A percentile compares a stretch with the other conserved stretches of the same genome.
These are phyloP conservation scores for Picea sitchensis DNA, from an alignment of 75 land plant genomes.

Conservation along the genomic window DNA sequence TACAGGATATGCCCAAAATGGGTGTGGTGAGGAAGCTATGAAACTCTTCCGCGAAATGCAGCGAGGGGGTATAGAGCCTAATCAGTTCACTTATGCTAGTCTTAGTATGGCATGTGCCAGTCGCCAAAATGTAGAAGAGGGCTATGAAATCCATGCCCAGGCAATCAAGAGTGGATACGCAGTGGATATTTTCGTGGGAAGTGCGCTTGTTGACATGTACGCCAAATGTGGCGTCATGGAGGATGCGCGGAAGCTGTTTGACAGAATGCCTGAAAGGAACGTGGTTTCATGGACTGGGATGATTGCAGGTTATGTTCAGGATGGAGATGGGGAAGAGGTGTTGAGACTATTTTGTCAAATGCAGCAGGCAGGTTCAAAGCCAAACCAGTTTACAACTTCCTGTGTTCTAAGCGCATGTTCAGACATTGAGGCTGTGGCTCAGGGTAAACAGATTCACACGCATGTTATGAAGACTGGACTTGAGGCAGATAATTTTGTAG, in stretches of 20 bases:
- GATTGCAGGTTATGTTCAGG: constrained; percentile 42
- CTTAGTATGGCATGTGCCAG: constrained; percentile 38
- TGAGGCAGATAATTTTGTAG: constrained; percentile 24
- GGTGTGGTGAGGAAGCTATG: constrained; percentile 20
- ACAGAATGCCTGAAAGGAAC: constrained; percentile 25
- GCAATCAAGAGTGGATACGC: constrained; percentile 25
- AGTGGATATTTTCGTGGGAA: constrained; percentile 35
- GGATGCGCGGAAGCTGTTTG: constrained; percentile 35
- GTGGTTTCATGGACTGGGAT: constrained; percentile 65
- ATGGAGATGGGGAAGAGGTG: constrained; percentile 52
- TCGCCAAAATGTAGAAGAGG: constrained; percentile 20
- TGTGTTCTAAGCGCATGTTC: constrained; percentile 35
- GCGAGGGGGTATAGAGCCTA: constrained; percentile 37
- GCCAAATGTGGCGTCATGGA: constrained; percentile 36
- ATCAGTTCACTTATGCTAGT: constrained; percentile 56
- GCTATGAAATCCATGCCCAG: constrained; percentile 46
- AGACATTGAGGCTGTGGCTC: constrained; percentile 28
- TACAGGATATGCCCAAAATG: constrained; percentile 22
- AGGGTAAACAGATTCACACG: constrained; percentile 44
- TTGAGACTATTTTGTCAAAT: constrained; percentile 36
- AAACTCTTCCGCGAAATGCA: constrained; percentile 25
- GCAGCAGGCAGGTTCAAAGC: constrained; percentile 20
- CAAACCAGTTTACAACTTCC: constrained; percentile 48
- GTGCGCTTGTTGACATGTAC: constrained; percentile 57
- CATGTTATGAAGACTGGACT: constrained; percentile 39